Percentiles rank a stretch among this genome's conserved stretches.
These are phyloP conservation scores for Ammopiptanthus mongolicus DNA, from an alignment of 306 rosid species.

Conservation along the genomic window DNA sequence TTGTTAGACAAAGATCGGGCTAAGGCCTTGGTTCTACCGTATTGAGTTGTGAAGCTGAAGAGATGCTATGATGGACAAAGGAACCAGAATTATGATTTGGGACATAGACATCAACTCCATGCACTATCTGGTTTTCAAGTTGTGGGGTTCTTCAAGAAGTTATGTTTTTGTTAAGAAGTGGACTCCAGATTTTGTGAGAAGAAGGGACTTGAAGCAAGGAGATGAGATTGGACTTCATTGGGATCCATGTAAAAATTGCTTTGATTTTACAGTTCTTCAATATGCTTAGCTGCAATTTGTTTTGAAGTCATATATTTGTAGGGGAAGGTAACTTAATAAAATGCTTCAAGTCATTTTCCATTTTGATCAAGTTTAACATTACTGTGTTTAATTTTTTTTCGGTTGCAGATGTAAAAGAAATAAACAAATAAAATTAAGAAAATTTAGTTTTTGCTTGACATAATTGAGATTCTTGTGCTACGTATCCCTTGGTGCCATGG, in stretches of 20 bases:
- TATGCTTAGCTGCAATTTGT: too few species aligned
- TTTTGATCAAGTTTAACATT: too few species aligned
- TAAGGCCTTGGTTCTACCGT: not conserved
- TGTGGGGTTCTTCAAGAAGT: not conserved
- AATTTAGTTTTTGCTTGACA: too few species aligned
- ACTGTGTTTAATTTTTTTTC: too few species aligned
- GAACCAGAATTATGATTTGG: not conserved
- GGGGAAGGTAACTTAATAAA: too few species aligned
- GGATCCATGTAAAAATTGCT: not conserved
- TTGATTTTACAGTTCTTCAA: not conserved
- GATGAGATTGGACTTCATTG: not conserved
- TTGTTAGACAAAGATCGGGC: not conserved
- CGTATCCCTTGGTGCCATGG: too few species aligned
- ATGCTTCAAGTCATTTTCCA: too few species aligned
- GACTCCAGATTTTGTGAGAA: not conserved
- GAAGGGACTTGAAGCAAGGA: not conserved
- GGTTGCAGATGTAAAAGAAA: too few species aligned
- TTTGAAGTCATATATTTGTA: too few species aligned
- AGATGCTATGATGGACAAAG: not conserved
- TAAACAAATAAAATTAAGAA: too few species aligned
- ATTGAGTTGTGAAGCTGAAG: not conserved
- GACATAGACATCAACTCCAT: not conserved
- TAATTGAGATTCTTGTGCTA: too few species aligned
- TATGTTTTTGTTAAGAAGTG: not conserved
- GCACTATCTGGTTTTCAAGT: not conserved